Evolutionary conservation across 2,329 filamentous ascomycete species (phyloP).

Genomic region (Cordyceps tenuipes): DNA sequence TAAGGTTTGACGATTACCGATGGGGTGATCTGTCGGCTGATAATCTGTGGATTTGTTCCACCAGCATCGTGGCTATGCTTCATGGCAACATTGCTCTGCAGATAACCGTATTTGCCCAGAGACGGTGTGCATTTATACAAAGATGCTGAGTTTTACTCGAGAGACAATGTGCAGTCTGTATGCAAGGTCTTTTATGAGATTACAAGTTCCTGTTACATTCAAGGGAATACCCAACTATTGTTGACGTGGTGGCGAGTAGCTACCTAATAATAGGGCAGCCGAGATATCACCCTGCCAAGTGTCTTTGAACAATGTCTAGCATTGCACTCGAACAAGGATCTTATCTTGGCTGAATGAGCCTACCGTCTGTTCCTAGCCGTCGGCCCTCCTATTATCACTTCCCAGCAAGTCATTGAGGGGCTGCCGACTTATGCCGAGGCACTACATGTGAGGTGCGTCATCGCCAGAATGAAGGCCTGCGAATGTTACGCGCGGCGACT

Average conservation of each 20-base stretch:
- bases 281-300: too few species aligned
- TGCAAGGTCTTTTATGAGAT: too few species aligned
- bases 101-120: neutral
- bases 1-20: neutral
- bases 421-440: neutral
- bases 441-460: neutral
- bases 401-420: neutral
- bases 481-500: slow-evolving; percentile 2
- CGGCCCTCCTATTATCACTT: neutral
- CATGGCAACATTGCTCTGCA: neutral
- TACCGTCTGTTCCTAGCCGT: neutral
- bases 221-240: too few species aligned
- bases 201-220: too few species aligned
- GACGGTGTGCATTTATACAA: neutral
- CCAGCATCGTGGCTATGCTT: neutral
- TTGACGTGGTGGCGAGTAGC: too few species aligned
- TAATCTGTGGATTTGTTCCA: neutral
- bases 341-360: neutral
- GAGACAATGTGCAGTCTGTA: too few species aligned
- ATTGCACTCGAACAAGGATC: too few species aligned
- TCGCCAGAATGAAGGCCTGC: neutral
- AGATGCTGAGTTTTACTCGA: neutral
- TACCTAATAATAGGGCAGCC: too few species aligned
- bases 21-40: neutral
- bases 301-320: too few species aligned